Conservation (phyloP, 2,329 filamentous ascomycete species). For the Fusarium sp. region DNA sequence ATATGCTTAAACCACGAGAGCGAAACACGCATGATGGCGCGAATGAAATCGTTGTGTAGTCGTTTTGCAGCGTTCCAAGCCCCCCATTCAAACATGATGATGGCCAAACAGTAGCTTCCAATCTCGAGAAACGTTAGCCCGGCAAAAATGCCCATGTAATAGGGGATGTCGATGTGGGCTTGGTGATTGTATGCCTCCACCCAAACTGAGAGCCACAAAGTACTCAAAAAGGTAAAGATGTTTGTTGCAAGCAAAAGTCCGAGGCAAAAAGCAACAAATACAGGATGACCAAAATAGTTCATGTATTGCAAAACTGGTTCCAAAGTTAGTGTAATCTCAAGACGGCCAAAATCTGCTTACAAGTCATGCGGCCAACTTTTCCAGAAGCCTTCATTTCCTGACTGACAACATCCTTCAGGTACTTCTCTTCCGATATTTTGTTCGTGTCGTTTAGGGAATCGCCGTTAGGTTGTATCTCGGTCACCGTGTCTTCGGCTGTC, state of each 20-base stretch:
- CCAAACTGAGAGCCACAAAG: conserved; percentile 68
- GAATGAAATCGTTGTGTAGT: conserved; percentile 68
- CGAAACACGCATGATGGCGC: conserved; percentile 67
- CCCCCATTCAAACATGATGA: conserved; percentile 67
- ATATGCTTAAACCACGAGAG: conserved; percentile 71
- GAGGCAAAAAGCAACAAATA: conserved; percentile 59
- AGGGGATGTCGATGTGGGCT: conserved; percentile 61
- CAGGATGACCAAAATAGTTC: conserved; percentile 64
- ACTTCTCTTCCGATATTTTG: conserved; percentile 56
- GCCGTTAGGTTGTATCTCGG: conserved; percentile 49
- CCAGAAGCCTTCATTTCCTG: conserved; percentile 65
- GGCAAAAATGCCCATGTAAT: conserved; percentile 69
- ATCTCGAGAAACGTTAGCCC: conserved; percentile 61
- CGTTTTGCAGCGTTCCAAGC: conserved; percentile 69
- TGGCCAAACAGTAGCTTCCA: conserved; percentile 59
- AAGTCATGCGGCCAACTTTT: conserved; percentile 60
- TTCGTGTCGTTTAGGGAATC: conserved; percentile 50
- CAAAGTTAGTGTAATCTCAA: conserved; percentile 31
- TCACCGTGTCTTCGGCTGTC: conserved; percentile 42
- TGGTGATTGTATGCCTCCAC: conserved; percentile 65
- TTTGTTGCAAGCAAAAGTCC: conserved; percentile 59
- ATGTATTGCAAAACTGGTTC: conserved; percentile 64
- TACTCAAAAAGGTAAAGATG: conserved; percentile 59
- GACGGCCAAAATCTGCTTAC: conserved; percentile 50
- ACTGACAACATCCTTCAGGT: conserved; percentile 60